phyloP scores from a whole-genome alignment of 2,329 filamentous ascomycete species.

The Byssoonygena ceratinophila region DNA sequence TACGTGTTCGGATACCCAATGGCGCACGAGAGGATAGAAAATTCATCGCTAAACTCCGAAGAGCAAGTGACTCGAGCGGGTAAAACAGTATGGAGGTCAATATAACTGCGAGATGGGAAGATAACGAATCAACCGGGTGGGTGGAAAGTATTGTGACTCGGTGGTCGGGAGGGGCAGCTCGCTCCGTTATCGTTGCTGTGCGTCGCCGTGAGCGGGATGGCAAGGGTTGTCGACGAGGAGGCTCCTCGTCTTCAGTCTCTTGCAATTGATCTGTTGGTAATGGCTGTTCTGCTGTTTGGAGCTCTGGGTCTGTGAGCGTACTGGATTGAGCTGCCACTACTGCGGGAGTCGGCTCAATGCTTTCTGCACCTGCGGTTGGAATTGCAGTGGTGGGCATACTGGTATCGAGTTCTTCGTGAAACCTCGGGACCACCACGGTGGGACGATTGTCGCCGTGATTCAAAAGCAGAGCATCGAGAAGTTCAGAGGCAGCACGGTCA shows the following conservation, averaged over 20 bases:
- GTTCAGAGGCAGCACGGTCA: conserved; percentile 21
- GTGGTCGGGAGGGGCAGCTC: conserved; percentile 21
- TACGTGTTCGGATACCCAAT: conserved; percentile 5
- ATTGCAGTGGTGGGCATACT: neutral
- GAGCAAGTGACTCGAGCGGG: conserved; percentile 33
- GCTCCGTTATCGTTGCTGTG: conserved; percentile 5
- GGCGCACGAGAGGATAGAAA: conserved; percentile 27
- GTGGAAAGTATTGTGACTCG: conserved; percentile 36
- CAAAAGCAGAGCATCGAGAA: conserved; percentile 29
- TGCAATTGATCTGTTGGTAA: conserved; percentile 11
- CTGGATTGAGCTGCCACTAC: neutral
- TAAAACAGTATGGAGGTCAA: conserved; percentile 31
- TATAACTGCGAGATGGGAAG: conserved; percentile 33
- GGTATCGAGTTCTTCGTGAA: conserved; percentile 7
- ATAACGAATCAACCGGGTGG: conserved; percentile 34
- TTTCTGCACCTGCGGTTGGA: neutral
- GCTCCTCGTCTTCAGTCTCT: neutral
- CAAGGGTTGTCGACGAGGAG: conserved; percentile 15
- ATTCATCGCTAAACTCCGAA: conserved; percentile 31
- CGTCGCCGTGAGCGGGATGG: conserved; percentile 17
- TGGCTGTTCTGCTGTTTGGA: neutral
- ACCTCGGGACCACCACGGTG: neutral
- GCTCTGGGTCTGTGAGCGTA: neutral
- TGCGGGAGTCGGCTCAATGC: neutral
- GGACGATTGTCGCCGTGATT: conserved; percentile 13